Base-by-base conservation (phyloP, 129 eudicot genomes). In the Pseudognaphalium luteoalbum region DNA sequence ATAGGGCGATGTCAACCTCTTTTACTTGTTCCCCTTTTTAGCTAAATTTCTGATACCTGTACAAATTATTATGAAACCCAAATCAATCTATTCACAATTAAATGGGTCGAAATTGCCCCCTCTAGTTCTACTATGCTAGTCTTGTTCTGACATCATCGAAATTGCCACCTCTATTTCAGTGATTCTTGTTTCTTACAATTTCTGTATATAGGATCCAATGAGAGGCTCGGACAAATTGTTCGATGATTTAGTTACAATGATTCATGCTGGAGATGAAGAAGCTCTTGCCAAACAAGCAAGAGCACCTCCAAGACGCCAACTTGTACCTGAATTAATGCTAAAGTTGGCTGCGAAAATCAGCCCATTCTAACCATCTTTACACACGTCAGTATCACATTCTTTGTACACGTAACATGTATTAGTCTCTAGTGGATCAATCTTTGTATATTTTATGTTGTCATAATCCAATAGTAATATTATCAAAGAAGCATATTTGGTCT, bases 171-270 rank as follows among this genome's bases (percentile, higher is more conserved):
- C 54, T 12, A 17, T 8, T 78, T 78, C 42, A 28, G 70, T 79
- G 61, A 73, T 62, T 5, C 34, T 19, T 77, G 2, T 44, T 47
- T 58, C 32, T 59, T 57, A 63, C 60, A 29, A 29, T 74, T 11
- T 76, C 19, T 66, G 78, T 52, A 62, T 20, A 85, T 75, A 94
- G 99, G 99, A 94, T 84, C 99, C 99, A 35, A 91, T 94, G 99
- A 89, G 99, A 83, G 99, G 99, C 7, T 93, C 91, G 17, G 99
- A 94, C 80, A 80, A 89, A 42, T 51, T 94, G 89, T 91, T 87
- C 70, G 97, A 91, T 6, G 97, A 94, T 85, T 73, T 94, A 60
- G 88, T 94, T 37, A 74, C 83, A 30, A 56, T 76, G 22, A 83
- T 94, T 68, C 94, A 94, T 76, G 93, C 84, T 44, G 97, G 86